Conservation (phyloP, 148 eudicot genomes). For the Chenopodium berlandieri region DNA sequence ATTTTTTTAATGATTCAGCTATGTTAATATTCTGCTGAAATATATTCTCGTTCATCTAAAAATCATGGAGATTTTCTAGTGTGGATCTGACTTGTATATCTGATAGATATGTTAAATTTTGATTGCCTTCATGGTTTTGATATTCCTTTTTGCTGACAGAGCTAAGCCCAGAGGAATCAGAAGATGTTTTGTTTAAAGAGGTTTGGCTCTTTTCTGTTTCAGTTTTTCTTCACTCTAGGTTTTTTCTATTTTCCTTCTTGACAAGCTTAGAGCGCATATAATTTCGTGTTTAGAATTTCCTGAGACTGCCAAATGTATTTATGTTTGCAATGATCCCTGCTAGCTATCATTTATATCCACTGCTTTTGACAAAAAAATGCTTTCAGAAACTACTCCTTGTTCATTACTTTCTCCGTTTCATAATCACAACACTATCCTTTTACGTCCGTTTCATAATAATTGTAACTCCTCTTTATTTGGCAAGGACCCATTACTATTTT, state of each 20-base stretch:
- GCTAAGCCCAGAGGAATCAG: constrained; percentile 83
- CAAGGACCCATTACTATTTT: no score
- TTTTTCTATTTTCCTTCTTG: background rate
- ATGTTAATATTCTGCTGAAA: constrained; percentile 1
- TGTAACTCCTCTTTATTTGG: no score
- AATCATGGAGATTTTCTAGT: background rate
- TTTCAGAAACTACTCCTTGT: background rate
- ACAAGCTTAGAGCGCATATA: background rate
- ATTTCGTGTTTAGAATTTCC: background rate
- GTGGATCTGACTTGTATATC: background rate
- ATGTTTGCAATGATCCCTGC: background rate
- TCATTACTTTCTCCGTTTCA: no score
- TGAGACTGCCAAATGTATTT: background rate
- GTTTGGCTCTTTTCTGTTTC: constrained; percentile 33
- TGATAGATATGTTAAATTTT: background rate
- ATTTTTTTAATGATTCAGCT: background rate
- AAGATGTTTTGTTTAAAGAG: constrained; percentile 97
- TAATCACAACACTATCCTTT: no score
- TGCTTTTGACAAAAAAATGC: constrained; percentile 1
- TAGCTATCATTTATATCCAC: background rate
- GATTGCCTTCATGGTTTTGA: background rate
- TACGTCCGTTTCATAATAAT: no score
- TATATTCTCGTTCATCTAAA: background rate
- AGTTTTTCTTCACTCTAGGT: background rate
- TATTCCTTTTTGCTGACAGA: constrained; percentile 46